These are phyloP conservation scores for Aphanomyces invadans DNA, from an alignment of 352 stramenopile species.

Conservation along the genomic window DNA sequence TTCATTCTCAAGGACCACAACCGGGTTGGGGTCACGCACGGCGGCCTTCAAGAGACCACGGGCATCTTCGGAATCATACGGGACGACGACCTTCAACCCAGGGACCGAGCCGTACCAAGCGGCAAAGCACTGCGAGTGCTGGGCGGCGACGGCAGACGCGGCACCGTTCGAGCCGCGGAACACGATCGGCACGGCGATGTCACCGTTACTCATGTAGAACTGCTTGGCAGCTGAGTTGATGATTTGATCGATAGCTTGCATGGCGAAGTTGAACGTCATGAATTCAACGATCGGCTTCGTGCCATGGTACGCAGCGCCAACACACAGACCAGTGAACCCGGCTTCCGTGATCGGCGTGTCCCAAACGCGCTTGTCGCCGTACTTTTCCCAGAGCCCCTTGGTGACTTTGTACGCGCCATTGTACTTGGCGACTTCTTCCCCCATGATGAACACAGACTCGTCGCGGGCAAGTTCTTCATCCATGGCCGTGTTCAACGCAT, in stretches of 20 bases:
- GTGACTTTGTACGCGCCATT: slow-evolving; percentile 99
- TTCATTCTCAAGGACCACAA: slow-evolving; percentile 99
- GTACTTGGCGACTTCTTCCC: slow-evolving; percentile 99
- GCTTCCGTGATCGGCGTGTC: slow-evolving; percentile 99
- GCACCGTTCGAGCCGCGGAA: slow-evolving; percentile 98
- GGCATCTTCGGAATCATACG: slow-evolving; percentile 96
- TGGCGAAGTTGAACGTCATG: slow-evolving; percentile 99
- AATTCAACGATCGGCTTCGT: slow-evolving; percentile 99
- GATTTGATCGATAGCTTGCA: slow-evolving; percentile 99
- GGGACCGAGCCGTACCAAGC: slow-evolving; percentile 97
- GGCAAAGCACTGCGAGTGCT: slow-evolving; percentile 99
- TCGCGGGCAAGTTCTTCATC: slow-evolving; percentile 99
- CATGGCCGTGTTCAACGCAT: slow-evolving; percentile 97
- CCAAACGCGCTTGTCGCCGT: slow-evolving; percentile 98
- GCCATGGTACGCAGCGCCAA: slow-evolving; percentile 95
- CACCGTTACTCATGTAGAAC: slow-evolving; percentile 98
- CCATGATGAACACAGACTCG: slow-evolving; percentile 91
- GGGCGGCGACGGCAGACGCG: slow-evolving; percentile 93
- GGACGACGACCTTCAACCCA: slow-evolving; percentile 97
- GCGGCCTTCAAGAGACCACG: slow-evolving; percentile 98
- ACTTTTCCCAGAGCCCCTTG: slow-evolving; percentile 98
- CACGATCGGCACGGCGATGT: slow-evolving; percentile 98
- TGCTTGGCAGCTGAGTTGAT: slow-evolving; percentile 99
- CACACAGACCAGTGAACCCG: slow-evolving; percentile 90
- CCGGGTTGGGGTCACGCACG: slow-evolving; percentile 98